Percentiles rank a stretch among this genome's conserved stretches.
Evolutionary conservation across 257 asterid species (phyloP).

Genomic region (Petrea volubilis): DNA sequence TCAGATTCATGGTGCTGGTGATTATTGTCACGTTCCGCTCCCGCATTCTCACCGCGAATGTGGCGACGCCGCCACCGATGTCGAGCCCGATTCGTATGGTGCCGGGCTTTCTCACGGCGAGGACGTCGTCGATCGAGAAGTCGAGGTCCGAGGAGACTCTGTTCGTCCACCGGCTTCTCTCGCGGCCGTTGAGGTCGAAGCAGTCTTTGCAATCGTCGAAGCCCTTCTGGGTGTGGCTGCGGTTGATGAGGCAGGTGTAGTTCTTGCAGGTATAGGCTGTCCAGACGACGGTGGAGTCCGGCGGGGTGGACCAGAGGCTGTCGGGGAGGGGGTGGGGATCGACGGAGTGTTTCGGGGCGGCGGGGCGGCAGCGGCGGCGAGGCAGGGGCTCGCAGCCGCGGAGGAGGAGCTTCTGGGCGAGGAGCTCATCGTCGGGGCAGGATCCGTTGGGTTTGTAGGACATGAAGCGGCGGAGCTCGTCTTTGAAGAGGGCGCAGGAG

Average conservation of each 20-base stretch:
- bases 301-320: slow-evolving; percentile 60
- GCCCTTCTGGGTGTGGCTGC: slow-evolving; percentile 39
- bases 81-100: slow-evolving; percentile 66
- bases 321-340: slow-evolving; percentile 60
- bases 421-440: slow-evolving; percentile 66
- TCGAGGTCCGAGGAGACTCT: slow-evolving; percentile 32
- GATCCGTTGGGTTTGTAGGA: slow-evolving; percentile 54
- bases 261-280: slow-evolving; percentile 61
- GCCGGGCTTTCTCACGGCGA: slow-evolving; percentile 47
- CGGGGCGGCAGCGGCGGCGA: slow-evolving; percentile 67
- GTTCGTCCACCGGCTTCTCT: slow-evolving; percentile 46
- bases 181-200: slow-evolving; percentile 61
- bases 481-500: slow-evolving; percentile 40
- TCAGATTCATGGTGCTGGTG: slow-evolving; percentile 65
- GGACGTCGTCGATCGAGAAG: slow-evolving; percentile 65
- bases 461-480: slow-evolving; percentile 53
- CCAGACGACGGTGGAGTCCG: slow-evolving; percentile 67
- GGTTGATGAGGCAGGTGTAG: slow-evolving; percentile 49
- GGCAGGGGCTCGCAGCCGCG: slow-evolving; percentile 79
- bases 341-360: slow-evolving; percentile 29
- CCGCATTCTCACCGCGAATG: slow-evolving; percentile 76
- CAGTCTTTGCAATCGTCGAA: slow-evolving; percentile 76
- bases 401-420: slow-evolving; percentile 63
- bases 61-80: slow-evolving; percentile 80
- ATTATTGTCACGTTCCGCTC: slow-evolving; percentile 55